Evolutionary conservation across 495 filamentous ascomycete genomes (phyloP).

Genomic region (Beverwykella pulmonaria): DNA sequence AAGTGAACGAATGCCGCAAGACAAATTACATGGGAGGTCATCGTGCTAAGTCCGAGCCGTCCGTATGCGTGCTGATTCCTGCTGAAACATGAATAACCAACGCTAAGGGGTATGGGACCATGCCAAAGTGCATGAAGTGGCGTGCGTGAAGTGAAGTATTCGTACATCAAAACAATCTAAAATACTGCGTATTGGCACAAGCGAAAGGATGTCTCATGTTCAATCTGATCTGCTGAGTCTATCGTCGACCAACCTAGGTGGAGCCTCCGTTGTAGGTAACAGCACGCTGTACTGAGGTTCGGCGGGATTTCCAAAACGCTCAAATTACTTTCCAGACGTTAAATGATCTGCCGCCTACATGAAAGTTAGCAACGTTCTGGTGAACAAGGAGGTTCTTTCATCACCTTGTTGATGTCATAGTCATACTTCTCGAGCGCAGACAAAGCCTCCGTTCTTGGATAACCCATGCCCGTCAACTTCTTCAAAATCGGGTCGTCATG

Average conservation of each 20-base stretch:
- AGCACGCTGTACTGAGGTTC: background rate
- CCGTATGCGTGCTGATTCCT: slow-evolving; percentile 12
- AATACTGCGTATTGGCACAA: background rate
- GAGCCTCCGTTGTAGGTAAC: background rate
- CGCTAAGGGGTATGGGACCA: slow-evolving; percentile 5
- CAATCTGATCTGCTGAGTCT: background rate
- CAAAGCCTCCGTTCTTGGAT: slow-evolving; percentile 75
- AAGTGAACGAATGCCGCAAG: slow-evolving; percentile 8
- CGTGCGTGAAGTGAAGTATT: slow-evolving; percentile 14
- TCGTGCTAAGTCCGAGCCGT: background rate
- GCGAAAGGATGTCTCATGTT: background rate
- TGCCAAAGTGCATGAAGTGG: slow-evolving; percentile 1
- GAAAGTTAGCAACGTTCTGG: background rate
- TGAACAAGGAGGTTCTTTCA: slow-evolving; percentile 26
- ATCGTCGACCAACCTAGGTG: background rate
- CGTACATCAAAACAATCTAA: slow-evolving; percentile 18
- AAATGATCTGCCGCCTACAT: slow-evolving; percentile 44
- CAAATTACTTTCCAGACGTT: slow-evolving; percentile 33
- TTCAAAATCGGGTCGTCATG: slow-evolving; percentile 92
- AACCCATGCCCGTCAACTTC: slow-evolving; percentile 89
- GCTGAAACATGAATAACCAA: slow-evolving; percentile 14
- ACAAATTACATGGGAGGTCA: background rate
- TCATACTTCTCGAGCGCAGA: slow-evolving; percentile 89
- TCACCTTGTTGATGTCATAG: slow-evolving; percentile 92
- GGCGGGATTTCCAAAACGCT: background rate